phyloP scores from a whole-genome alignment of 208 protist genomes.

The Crithidia bombi region DNA sequence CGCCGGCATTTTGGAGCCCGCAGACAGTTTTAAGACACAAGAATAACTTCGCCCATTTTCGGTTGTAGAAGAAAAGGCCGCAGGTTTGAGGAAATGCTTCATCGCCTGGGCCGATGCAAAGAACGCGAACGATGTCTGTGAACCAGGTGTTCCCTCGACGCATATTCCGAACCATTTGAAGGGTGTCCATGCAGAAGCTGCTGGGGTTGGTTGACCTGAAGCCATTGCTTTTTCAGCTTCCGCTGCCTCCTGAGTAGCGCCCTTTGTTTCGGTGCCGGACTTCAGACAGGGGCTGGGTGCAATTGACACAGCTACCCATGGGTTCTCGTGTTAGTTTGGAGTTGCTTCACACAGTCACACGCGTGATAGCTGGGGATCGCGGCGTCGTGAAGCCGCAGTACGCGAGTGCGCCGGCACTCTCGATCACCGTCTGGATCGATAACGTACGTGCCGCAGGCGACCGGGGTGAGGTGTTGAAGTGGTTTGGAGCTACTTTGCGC shows the following conservation, averaged over 20 bases:
- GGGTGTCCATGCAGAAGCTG: not conserved
- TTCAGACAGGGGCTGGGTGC: not conserved
- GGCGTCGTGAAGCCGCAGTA: not conserved
- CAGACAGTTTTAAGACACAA: not conserved
- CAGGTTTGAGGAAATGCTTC: not conserved
- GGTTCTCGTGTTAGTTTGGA: not conserved
- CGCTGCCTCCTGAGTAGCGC: not conserved
- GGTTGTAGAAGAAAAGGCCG: not conserved
- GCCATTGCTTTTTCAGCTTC: not conserved
- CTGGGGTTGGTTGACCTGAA: not conserved
- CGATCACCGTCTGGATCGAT: constrained; percentile 1
- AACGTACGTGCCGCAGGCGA: not conserved
- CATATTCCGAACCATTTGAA: not conserved
- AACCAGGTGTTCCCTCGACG: not conserved
- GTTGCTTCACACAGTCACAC: not conserved
- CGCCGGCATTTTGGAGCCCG: not conserved
- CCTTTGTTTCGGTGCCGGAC: not conserved
- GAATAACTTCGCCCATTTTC: not conserved
- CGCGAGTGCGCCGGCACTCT: not conserved
- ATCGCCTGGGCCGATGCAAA: not conserved
- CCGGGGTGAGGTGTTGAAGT: not conserved
- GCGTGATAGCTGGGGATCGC: not conserved
- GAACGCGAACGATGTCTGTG: not conserved
- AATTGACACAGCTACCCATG: not conserved
- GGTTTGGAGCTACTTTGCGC: not conserved